These are phyloP conservation scores for Pachysandra terminalis DNA, from an alignment of 164 flowering plant genomes.

Conservation along the genomic window DNA sequence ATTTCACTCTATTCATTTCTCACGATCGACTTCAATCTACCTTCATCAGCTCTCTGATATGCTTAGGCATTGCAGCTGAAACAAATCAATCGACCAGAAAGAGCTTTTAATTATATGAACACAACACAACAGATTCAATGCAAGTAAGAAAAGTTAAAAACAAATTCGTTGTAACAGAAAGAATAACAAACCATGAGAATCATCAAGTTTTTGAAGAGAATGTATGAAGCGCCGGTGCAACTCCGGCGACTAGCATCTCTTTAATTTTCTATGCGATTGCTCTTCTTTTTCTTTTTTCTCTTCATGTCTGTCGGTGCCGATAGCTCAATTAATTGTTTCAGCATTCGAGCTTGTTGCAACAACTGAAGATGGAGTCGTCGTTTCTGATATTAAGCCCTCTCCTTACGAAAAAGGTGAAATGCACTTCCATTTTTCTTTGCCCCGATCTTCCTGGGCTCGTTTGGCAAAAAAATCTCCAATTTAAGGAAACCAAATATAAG, in stretches of 20 bases:
- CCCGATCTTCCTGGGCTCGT: conserved; percentile 28
- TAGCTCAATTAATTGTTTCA: conserved; percentile 14
- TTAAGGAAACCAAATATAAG: neutral
- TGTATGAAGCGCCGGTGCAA: conserved; percentile 70
- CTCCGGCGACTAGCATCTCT: conserved; percentile 92
- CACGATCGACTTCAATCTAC: too few relatives aligned
- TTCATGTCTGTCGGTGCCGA: conserved; percentile 18
- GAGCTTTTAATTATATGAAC: too few relatives aligned
- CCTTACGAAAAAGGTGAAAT: conserved; percentile 57
- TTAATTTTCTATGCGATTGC: too few relatives aligned
- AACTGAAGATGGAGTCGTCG: too few relatives aligned
- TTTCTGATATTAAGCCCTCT: conserved; percentile 12
- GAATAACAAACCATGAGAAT: too few relatives aligned
- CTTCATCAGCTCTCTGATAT: too few relatives aligned
- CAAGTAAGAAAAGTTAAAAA: neutral
- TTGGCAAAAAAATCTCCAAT: conserved; percentile 15
- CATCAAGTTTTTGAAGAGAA: conserved; percentile 89
- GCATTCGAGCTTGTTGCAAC: too few relatives aligned
- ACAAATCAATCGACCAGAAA: conserved; percentile 5
- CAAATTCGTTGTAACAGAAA: conserved; percentile 37
- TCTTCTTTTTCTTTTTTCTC: conserved; percentile 20
- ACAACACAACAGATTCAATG: neutral
- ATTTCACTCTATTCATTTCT: too few relatives aligned
- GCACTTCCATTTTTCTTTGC: conserved; percentile 64
- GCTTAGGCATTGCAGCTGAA: too few relatives aligned